phyloP scores from a whole-genome alignment of 768 basidiomycete species.

The Leccinum disarticulatum region DNA sequence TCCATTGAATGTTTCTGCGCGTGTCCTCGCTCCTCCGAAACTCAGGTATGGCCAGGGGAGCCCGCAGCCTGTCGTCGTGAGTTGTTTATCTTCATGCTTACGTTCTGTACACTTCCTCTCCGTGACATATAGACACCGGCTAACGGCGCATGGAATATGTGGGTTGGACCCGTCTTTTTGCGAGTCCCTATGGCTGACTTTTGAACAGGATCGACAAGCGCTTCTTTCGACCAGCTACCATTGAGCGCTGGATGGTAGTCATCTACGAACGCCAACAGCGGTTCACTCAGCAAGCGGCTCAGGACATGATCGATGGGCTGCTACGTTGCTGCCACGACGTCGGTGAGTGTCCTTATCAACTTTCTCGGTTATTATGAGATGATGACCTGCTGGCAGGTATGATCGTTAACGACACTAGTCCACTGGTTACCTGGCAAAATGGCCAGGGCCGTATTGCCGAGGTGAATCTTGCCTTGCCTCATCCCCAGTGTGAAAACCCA shows the following conservation, averaged over 20 bases:
- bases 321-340: conserved; percentile 50
- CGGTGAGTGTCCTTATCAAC: conserved; percentile 44
- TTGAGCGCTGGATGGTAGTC: conserved; percentile 62
- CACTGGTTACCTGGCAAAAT: conserved; percentile 54
- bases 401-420: conserved; percentile 42
- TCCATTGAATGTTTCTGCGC: conserved; percentile 59
- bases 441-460: conserved; percentile 54
- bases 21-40: conserved; percentile 62
- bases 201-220: conserved; percentile 63
- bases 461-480: conserved; percentile 26
- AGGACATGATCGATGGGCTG: conserved; percentile 58
- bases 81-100: conserved; percentile 18
- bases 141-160: conserved; percentile 84
- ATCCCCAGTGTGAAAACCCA: neutral
- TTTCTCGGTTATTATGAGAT: neutral
- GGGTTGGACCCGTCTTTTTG: conserved; percentile 13
- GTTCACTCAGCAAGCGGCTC: conserved; percentile 48
- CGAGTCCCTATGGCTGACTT: conserved; percentile 2
- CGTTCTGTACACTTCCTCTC: conserved; percentile 4
- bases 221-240: conserved; percentile 56
- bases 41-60: conserved; percentile 64
- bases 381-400: conserved; percentile 48
- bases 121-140: conserved; percentile 46
- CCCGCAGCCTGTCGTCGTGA: conserved; percentile 56
- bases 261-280: conserved; percentile 63